Percentiles rank a stretch among this genome's conserved stretches.
phyloP scores from a whole-genome alignment of 2,329 filamentous ascomycete genomes.

The Sclerotinia spermophila region DNA sequence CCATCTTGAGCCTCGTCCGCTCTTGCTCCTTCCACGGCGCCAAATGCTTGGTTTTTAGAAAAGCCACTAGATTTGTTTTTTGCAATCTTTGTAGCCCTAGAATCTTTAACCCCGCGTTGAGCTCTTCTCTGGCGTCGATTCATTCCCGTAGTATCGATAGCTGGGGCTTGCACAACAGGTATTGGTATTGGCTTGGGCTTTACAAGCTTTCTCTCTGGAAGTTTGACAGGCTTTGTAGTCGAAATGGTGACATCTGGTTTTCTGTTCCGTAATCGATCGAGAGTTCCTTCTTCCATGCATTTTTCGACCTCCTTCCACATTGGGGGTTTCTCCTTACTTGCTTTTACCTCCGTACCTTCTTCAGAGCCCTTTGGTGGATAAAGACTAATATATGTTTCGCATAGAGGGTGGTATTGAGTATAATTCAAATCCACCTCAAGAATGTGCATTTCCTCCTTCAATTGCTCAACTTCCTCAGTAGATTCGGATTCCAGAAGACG shows the following conservation, averaged over 20 bases:
- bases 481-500: slow-evolving; percentile 51
- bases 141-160: slow-evolving; percentile 32
- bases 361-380: slow-evolving; percentile 47
- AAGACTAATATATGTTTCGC: slow-evolving; percentile 66
- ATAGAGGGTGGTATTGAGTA: slow-evolving; percentile 66
- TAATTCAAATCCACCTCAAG: slow-evolving; percentile 75
- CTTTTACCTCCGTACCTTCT: slow-evolving; percentile 32
- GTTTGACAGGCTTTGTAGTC: slow-evolving; percentile 23
- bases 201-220: slow-evolving; percentile 23
- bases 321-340: slow-evolving; percentile 42
- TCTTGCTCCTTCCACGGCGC: slow-evolving; percentile 23
- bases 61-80: slow-evolving; percentile 33
- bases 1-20: slow-evolving; percentile 36
- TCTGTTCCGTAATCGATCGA: slow-evolving; percentile 34
- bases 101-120: slow-evolving; percentile 23
- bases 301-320: slow-evolving; percentile 67
- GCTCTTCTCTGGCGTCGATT: slow-evolving; percentile 36
- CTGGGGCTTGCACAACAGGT: slow-evolving; percentile 7
- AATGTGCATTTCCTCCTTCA: slow-evolving; percentile 59
- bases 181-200: slow-evolving; percentile 24
- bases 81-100: slow-evolving; percentile 20
- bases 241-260: slow-evolving; percentile 15
- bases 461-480: slow-evolving; percentile 47
- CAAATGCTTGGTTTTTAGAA: slow-evolving; percentile 34
- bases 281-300: slow-evolving; percentile 54